Evolutionary conservation across 169 alveolate species (phyloP).

Genomic region (Plasmodium knowlesi): DNA sequence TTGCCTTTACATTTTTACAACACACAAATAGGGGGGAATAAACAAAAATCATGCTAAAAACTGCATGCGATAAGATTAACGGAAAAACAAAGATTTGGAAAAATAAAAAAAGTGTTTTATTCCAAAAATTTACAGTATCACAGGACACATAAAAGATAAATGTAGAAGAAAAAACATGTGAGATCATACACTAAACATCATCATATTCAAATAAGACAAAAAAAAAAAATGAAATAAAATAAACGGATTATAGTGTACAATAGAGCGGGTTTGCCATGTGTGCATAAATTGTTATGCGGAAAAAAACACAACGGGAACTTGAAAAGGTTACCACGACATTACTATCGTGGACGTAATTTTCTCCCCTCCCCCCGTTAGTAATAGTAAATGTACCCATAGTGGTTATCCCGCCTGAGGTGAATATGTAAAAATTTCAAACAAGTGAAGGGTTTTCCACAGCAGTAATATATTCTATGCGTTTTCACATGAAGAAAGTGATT

Average conservation of each 20-base stretch:
- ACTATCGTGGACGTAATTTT: not conserved
- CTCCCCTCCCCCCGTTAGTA: not conserved
- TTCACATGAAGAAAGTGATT: constrained; percentile 21
- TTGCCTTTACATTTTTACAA: not conserved
- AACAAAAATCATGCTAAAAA: not conserved
- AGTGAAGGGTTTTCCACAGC: constrained; percentile 45
- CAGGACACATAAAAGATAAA: not conserved
- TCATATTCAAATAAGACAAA: not conserved
- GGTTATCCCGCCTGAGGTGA: constrained; percentile 27
- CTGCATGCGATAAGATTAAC: not conserved
- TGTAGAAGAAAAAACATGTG: not conserved
- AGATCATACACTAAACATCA: not conserved
- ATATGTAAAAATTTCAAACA: constrained; percentile 12
- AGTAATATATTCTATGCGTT: constrained; percentile 46
- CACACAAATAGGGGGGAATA: not conserved
- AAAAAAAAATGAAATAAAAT: not conserved
- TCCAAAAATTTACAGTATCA: not conserved
- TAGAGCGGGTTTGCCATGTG: not conserved
- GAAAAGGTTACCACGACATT: not conserved
- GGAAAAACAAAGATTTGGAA: not conserved
- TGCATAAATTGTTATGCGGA: not conserved
- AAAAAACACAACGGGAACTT: not conserved
- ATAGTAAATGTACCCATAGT: constrained; percentile 45
- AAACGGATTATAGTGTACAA: not conserved
- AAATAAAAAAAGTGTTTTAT: not conserved